Percentiles rank a stretch among this genome's conserved stretches.
phyloP scores from a whole-genome alignment of 306 rosid species.

The Mimosa bimucronata region DNA sequence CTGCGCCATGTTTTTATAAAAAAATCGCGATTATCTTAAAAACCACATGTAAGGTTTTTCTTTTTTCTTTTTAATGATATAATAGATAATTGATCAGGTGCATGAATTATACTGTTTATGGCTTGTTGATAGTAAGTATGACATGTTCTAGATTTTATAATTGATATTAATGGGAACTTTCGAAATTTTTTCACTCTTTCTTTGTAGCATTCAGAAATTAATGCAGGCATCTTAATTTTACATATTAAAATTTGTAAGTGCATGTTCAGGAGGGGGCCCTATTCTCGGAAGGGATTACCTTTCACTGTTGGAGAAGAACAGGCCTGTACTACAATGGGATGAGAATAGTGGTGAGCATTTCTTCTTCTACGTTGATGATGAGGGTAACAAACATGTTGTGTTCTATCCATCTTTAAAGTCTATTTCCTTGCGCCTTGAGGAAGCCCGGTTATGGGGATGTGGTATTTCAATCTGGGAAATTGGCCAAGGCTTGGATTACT shows the following conservation, averaged over 20 bases:
- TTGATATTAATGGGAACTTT: background rate
- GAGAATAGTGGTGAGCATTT: conserved; percentile 80
- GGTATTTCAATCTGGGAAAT: conserved; percentile 98
- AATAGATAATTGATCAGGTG: background rate
- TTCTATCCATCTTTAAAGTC: conserved; percentile 88
- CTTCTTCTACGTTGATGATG: conserved; percentile 63
- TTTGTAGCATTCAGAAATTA: background rate
- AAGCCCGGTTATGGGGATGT: conserved; percentile 82
- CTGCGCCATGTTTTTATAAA: background rate
- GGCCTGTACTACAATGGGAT: conserved; percentile 81
- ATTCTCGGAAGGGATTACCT: conserved; percentile 81
- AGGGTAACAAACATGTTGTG: conserved; percentile 67
- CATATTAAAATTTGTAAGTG: conserved; percentile 34
- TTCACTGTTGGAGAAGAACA: conserved; percentile 75
- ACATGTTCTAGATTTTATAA: background rate
- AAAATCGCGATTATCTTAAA: background rate
- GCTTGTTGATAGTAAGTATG: background rate
- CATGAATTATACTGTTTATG: background rate
- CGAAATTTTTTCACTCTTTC: background rate
- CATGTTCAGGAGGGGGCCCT: conserved; percentile 75
- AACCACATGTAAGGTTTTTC: background rate
- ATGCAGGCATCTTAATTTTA: conserved; percentile 3
- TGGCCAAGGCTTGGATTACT: conserved; percentile 97
- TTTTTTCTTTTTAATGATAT: background rate
- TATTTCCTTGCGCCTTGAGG: conserved; percentile 77